Conservation (phyloP, 805 yeast genomes). For the Yarrowia divulgata region DNA sequence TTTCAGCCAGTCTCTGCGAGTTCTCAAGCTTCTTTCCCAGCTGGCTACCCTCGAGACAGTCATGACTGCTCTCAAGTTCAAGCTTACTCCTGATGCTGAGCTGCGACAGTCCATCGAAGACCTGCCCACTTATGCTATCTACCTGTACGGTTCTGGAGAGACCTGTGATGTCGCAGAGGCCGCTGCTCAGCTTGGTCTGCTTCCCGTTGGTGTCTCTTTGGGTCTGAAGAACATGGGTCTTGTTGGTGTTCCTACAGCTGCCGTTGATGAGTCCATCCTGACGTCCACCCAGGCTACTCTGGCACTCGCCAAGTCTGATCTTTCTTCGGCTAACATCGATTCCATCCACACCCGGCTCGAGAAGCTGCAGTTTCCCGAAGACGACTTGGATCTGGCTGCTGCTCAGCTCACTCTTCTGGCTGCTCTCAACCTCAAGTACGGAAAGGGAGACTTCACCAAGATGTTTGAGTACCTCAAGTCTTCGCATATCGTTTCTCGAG, state of each 20-base stretch:
- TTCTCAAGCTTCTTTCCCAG: slow-evolving; percentile 15
- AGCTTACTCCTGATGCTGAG: slow-evolving; percentile 66
- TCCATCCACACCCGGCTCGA: background rate
- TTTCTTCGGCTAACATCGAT: background rate
- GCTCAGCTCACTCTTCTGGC: slow-evolving; percentile 32
- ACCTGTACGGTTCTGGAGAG: slow-evolving; percentile 25
- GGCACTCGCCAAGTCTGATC: slow-evolving; percentile 10
- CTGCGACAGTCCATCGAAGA: slow-evolving; percentile 89
- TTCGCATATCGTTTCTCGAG: slow-evolving; percentile 7
- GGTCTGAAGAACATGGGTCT: slow-evolving; percentile 25
- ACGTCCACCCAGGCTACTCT: slow-evolving; percentile 15
- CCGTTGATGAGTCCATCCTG: slow-evolving; percentile 2
- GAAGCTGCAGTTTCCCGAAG: slow-evolving; percentile 7
- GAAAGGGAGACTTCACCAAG: slow-evolving; percentile 16
- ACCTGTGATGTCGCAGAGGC: slow-evolving; percentile 1
- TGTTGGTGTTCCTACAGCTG: background rate
- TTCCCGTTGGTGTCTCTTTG: slow-evolving; percentile 23
- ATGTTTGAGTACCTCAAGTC: slow-evolving; percentile 3
- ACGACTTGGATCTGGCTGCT: slow-evolving; percentile 14
- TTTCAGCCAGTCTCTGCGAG: slow-evolving; percentile 23
- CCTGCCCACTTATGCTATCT: slow-evolving; percentile 51
- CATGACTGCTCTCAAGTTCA: slow-evolving; percentile 13
- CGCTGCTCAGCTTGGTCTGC: slow-evolving; percentile 7
- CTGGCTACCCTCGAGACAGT: slow-evolving; percentile 5
- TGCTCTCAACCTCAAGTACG: slow-evolving; percentile 11